phyloP scores from a whole-genome alignment of 2,329 filamentous ascomycete genomes.

The Thelonectria discophora region DNA sequence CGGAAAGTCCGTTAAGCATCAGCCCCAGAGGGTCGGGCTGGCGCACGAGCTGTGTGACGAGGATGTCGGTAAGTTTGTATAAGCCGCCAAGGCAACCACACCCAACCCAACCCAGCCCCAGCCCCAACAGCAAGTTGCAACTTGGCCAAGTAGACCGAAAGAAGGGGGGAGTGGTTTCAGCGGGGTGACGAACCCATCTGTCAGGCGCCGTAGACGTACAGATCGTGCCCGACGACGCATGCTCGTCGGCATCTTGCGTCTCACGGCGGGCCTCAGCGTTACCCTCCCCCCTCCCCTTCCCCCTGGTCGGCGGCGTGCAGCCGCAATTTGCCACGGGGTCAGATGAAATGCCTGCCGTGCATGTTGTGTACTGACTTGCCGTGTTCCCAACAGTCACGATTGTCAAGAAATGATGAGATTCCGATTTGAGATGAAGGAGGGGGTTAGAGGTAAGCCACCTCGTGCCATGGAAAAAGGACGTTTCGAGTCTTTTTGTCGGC shows the following conservation, averaged over 20 bases:
- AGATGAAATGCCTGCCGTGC: conserved; percentile 31
- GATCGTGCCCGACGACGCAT: conserved; percentile 34
- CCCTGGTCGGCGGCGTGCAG: conserved; percentile 25
- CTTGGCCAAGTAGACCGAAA: too few species aligned
- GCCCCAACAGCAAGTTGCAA: too few species aligned
- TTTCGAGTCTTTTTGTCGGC: conserved; percentile 31
- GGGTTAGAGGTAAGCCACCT: conserved; percentile 3
- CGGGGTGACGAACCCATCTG: conserved; percentile 6
- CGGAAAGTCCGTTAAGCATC: conserved; percentile 97
- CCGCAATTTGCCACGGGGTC: conserved; percentile 26
- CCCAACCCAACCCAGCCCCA: conserved; percentile 11
- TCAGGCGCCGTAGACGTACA: conserved; percentile 29
- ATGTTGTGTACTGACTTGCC: conserved; percentile 33
- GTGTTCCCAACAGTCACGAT: conserved; percentile 56
- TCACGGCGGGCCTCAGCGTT: conserved; percentile 26
- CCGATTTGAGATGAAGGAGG: conserved; percentile 35
- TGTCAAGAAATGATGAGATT: conserved; percentile 73
- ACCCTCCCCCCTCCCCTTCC: too few species aligned
- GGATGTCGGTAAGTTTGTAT: conserved; percentile 81
- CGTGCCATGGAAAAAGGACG: conserved; percentile 29
- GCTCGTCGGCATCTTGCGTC: conserved; percentile 34
- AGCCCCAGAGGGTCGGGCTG: conserved; percentile 93
- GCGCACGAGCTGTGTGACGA: conserved; percentile 93
- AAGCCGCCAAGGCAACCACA: conserved; percentile 13
- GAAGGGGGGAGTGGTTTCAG: conserved; percentile 13